Evolutionary conservation across 768 basidiomycete species (phyloP).

Genomic region (Leucogyrophana mollusca): DNA sequence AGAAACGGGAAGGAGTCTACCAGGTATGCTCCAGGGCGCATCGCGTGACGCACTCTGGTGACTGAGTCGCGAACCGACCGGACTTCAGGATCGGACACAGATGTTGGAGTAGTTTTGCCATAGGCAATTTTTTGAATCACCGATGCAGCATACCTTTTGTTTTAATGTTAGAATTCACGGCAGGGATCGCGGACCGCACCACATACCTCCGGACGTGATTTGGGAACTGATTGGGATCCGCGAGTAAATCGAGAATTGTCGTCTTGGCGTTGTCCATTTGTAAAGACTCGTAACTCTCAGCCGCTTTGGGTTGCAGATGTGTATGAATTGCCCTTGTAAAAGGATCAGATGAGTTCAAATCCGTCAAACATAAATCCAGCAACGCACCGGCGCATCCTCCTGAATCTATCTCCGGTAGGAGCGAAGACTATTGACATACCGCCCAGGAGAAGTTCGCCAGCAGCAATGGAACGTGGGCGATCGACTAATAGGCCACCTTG

Average conservation of each 20-base stretch:
- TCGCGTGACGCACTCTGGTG: conserved; percentile 13
- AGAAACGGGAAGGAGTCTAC: conserved; percentile 34
- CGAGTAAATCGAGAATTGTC: conserved; percentile 11
- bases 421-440: conserved; percentile 52
- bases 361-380: neutral
- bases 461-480: conserved; percentile 47
- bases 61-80: conserved; percentile 16
- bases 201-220: conserved; percentile 29
- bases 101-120: conserved; percentile 13
- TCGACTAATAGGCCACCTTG: conserved; percentile 49
- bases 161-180: conserved; percentile 18
- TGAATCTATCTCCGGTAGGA: conserved; percentile 48
- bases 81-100: conserved; percentile 16
- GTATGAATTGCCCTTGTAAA: conserved; percentile 58
- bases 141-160: conserved; percentile 14
- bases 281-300: conserved; percentile 42
- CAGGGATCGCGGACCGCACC: conserved; percentile 46
- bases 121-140: conserved; percentile 17
- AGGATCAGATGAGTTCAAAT: neutral
- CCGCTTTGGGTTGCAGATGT: conserved; percentile 48
- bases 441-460: conserved; percentile 50
- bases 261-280: conserved; percentile 33
- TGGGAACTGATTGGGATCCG: conserved; percentile 8
- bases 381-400: conserved; percentile 50
- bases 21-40: conserved; percentile 30